These are phyloP conservation scores for Mortierella polycephala DNA, from an alignment of 371 early-diverging fungal genomes.

Conservation along the genomic window DNA sequence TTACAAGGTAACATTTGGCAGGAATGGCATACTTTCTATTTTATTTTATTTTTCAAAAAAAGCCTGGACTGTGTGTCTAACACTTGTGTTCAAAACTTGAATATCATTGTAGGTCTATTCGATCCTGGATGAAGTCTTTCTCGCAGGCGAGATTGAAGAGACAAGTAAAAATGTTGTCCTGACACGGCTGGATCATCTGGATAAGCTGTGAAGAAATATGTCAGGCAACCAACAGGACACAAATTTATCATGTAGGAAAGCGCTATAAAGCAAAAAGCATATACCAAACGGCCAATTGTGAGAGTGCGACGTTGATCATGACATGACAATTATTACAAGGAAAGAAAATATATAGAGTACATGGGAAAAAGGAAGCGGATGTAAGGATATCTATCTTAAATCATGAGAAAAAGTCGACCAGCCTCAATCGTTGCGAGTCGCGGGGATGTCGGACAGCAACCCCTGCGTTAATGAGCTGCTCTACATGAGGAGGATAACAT, in stretches of 20 bases:
- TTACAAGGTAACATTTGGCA: slow-evolving; percentile 75
- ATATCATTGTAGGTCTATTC: slow-evolving; percentile 82
- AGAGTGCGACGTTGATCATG: no score
- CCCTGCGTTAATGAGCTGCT: slow-evolving; percentile 64
- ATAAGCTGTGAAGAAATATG: slow-evolving; percentile 66
- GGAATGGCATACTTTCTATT: neutral
- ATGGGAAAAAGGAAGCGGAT: neutral
- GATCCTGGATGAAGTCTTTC: slow-evolving; percentile 96
- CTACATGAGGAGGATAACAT: slow-evolving; percentile 68
- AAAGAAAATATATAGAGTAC: neutral
- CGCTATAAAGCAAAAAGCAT: neutral
- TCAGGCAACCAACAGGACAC: neutral
- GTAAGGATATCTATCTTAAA: neutral
- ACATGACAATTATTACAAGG: no score
- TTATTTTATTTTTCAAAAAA: no score
- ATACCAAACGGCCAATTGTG: no score
- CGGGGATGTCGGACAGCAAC: slow-evolving; percentile 66
- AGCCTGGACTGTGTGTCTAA: neutral
- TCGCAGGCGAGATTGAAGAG: slow-evolving; percentile 98
- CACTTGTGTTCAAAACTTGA: neutral
- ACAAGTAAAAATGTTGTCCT: slow-evolving; percentile 85
- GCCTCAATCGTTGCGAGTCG: slow-evolving; percentile 56
- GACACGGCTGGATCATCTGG: slow-evolving; percentile 79
- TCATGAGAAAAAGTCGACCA: slow-evolving; percentile 59
- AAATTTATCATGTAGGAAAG: neutral